Evolutionary conservation across 139 green algal species (phyloP).

Genomic region (Diplosphaera chodatii): DNA sequence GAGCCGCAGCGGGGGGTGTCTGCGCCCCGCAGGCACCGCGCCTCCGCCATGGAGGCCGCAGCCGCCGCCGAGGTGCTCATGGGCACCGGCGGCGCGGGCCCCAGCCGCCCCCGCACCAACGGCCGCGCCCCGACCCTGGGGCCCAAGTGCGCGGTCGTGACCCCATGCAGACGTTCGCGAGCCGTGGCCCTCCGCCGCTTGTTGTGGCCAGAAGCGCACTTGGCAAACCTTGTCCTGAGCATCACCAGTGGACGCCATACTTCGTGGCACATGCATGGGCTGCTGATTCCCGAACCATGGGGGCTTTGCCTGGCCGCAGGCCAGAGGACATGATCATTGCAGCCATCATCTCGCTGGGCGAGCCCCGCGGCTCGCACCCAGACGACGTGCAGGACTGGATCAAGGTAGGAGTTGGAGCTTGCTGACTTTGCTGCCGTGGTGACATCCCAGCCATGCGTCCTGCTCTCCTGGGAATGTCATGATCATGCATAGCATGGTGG

Average conservation of each 20-base stretch:
- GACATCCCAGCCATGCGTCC: no score
- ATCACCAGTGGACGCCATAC: no score
- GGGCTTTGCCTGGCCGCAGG: background rate
- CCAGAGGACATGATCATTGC: conserved; percentile 28
- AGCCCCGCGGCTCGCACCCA: conserved; percentile 12
- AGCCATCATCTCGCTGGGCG: conserved; percentile 22
- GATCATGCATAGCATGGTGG: background rate
- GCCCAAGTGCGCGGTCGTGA: background rate
- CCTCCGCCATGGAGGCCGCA: background rate
- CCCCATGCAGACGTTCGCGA: background rate
- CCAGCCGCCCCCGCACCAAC: background rate
- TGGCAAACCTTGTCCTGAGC: no score
- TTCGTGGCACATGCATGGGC: no score
- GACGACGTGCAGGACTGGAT: conserved; percentile 20
- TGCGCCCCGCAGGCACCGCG: no score
- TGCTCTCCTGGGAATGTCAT: background rate
- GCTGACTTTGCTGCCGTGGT: no score
- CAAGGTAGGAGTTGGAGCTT: conserved; percentile 7
- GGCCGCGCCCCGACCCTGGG: no score
- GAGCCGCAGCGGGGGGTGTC: background rate
- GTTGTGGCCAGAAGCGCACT: no score
- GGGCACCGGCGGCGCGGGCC: background rate
- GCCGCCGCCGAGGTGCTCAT: background rate
- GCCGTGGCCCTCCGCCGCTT: no score
- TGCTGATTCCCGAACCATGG: no score